These are phyloP conservation scores for Globisporangium acanthophoron DNA, from an alignment of 352 stramenopile species.

Conservation along the genomic window DNA sequence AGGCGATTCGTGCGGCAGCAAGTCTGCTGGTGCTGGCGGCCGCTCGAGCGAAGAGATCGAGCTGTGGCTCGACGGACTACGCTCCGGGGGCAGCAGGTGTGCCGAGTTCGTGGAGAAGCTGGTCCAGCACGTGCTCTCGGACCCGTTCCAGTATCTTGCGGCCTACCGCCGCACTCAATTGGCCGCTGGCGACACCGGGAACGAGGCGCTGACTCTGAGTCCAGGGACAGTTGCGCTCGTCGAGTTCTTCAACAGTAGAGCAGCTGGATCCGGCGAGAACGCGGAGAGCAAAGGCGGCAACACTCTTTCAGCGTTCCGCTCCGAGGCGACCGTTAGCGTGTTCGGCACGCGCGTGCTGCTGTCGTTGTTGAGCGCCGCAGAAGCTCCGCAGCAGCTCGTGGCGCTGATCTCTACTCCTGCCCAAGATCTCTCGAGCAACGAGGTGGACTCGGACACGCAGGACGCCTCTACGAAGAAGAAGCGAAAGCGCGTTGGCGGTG, in stretches of 20 bases:
- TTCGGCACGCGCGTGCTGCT: constrained; percentile 42
- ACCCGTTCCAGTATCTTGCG: constrained; percentile 45
- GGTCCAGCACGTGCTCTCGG: constrained; percentile 30
- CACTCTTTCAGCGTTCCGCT: constrained; percentile 16
- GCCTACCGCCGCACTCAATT: constrained; percentile 19
- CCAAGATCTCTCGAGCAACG: not conserved
- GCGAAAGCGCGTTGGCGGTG: constrained; percentile 8
- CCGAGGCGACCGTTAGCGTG: constrained; percentile 21
- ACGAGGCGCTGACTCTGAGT: constrained; percentile 22
- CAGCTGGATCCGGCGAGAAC: not conserved
- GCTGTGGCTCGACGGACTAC: constrained; percentile 64
- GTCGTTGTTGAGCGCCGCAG: constrained; percentile 24
- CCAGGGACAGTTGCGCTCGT: constrained; percentile 47
- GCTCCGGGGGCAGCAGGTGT: constrained; percentile 25
- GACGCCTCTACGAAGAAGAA: constrained; percentile 9
- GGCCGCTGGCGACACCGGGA: not conserved
- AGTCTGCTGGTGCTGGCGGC: constrained; percentile 5
- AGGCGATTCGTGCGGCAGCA: constrained; percentile 6
- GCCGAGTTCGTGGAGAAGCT: constrained; percentile 44
- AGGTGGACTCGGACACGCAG: not conserved
- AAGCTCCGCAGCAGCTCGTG: constrained; percentile 31
- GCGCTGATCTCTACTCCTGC: constrained; percentile 25
- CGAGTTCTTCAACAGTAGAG: constrained; percentile 32
- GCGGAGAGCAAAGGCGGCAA: not conserved
- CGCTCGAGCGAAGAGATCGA: constrained; percentile 43